Evolutionary conservation across 1,284 basidiomycete genomes (phyloP), one percentile per base, ranked within the genome.

Genomic region (Ganoderma sinense): DNA sequence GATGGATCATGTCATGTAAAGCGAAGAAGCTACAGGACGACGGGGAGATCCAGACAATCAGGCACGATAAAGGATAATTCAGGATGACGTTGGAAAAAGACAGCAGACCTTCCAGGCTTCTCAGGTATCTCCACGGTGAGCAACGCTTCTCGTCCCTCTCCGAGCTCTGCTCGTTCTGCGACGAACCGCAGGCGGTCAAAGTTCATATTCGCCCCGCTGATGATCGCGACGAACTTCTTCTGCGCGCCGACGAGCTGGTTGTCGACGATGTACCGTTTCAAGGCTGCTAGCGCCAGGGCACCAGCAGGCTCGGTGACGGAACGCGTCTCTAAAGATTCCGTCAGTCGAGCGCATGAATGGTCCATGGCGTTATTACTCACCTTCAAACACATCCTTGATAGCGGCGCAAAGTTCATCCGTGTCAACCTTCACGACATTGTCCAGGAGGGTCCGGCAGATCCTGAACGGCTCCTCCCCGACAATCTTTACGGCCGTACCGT

Each of bases 181-280:
- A 99, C 97, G 78, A 99, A 99, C 8, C 98, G 89, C 60, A 99
- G 82, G 33, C 98, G 89, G 74, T 96, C 94, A 82, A 99, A 99
- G 84, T 99, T 99, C 96, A 99, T 98, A 82, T 99, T 99, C 18
- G 98, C 98, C 39, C 98, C 98, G 73, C 94, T 97, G 72, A 99
- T 86, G 65, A 99, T 91, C 2, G 91, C 97, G 43, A 99, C 96
- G 74, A 97, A 98, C 70, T 89, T 91, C 82, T 96, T 97, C 68
- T 93, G 88, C 1, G 93, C 89, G 60, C 94, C 94, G 64, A 95
- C 78, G 39, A 99, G 88, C 69, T 92, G 87, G 80, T 98, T 95
- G 68, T 91, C 82, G 40, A 90, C 77, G 72, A 99, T 95, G 80
- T 98, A 91, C 10, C 91, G 91, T 80, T 99, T 99, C 74, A 98